Evolutionary conservation across 257 asterid species (phyloP), one percentile per base, ranked within the genome.

Genomic region (Ilex asprella): DNA sequence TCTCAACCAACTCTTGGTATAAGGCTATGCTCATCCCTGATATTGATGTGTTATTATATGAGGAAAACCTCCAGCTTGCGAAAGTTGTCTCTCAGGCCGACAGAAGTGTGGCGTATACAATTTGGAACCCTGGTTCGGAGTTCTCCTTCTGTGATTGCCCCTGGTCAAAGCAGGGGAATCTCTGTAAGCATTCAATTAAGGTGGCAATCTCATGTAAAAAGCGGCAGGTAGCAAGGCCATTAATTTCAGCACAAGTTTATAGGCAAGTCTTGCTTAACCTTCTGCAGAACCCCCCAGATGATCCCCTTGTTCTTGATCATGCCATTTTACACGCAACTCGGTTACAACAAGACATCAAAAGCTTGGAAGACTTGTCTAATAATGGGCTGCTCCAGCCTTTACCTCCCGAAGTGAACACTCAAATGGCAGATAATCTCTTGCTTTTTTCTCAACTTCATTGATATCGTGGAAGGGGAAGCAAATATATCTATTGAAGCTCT

Each of bases 71-170:
- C 41, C 69, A 67, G 62, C 66, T 78, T 49, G 87, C 84, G 30
- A 81, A 75, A 71, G 80, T 81, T 44, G 67, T 76, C 57, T 78
- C 84, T 60, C 87, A 70, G 72, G 76, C 65, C 56, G 80, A 81
- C 69, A 76, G 57, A 63, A 78, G 52, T 39, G 41, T 75, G 58
- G 73, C 57, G n/a, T 75, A 75, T 52, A 75, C 79, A 29, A 43
- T 75, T 65, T 78, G 82, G 84, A 81, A 81, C 62, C 84, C 84
- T 5, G 84, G 87, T 68, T 75, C 76, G 2, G 87, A 81, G 61
- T 81, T 81, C 29, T 78, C 78, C 54, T 47, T 78, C 12, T 81
- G 87, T 70, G 82, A 81, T 63, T 81, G 87, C 67, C 62, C 82
- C 13, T 81, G 84, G 82, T 81, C 84, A 8, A 73, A 70, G 84